These are phyloP conservation scores for Fusarium sarcochroum DNA, from an alignment of 2,329 filamentous ascomycete species.

Conservation along the genomic window DNA sequence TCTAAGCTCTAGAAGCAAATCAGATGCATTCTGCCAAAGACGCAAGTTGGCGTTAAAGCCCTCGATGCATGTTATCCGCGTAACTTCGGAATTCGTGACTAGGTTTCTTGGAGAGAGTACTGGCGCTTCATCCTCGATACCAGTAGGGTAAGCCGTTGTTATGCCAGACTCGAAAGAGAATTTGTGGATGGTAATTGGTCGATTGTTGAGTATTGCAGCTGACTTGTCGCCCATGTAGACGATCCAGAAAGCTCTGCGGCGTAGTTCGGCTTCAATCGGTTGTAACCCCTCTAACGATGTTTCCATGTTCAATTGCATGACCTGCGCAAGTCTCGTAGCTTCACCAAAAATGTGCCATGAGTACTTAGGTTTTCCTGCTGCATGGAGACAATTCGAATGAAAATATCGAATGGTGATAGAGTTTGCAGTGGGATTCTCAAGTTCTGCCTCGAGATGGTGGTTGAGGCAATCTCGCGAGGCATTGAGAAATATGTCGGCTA, in stretches of 20 bases:
- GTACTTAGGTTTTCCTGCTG: constrained; percentile 58
- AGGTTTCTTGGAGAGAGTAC: constrained; percentile 34
- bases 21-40: constrained; percentile 58
- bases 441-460: constrained; percentile 58
- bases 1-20: constrained; percentile 56
- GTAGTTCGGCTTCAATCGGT: constrained; percentile 56
- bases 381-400: constrained; percentile 62
- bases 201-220: constrained; percentile 56
- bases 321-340: constrained; percentile 58
- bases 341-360: constrained; percentile 63
- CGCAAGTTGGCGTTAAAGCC: constrained; percentile 60
- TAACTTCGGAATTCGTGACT: constrained; percentile 26
- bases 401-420: constrained; percentile 61
- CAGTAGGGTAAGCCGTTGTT: constrained; percentile 54
- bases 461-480: constrained; percentile 57
- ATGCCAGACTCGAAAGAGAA: constrained; percentile 59
- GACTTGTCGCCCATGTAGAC: constrained; percentile 59
- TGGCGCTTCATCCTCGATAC: constrained; percentile 47
- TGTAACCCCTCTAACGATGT: constrained; percentile 53
- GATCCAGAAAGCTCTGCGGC: constrained; percentile 56
- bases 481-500: constrained; percentile 57
- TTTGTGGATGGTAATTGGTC: constrained; percentile 60
- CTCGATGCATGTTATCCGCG: constrained; percentile 51
- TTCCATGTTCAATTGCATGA: constrained; percentile 60
- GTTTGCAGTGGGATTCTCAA: constrained; percentile 59